Percentiles rank a stretch among this genome's conserved stretches.
phyloP scores from a whole-genome alignment of 2,329 filamentous ascomycete genomes.

The Fusarium sororula region DNA sequence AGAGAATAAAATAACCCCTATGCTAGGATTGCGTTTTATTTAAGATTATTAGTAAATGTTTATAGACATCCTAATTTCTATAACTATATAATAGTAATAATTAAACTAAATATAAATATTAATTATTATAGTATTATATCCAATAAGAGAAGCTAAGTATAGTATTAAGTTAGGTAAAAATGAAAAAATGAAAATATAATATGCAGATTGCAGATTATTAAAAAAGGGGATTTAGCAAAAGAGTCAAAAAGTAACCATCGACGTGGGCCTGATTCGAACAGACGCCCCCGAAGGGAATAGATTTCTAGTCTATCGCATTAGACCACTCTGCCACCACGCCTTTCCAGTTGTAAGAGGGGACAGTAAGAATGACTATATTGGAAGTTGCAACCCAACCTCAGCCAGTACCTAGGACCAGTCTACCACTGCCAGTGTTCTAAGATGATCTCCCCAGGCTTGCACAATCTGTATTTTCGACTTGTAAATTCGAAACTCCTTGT shows the following conservation, averaged over 20 bases:
- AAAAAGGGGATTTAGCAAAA: accelerated
- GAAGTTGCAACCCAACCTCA: accelerated
- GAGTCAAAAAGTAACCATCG: not conserved
- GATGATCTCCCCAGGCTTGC: not conserved
- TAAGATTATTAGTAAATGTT: accelerated
- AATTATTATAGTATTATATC: not conserved
- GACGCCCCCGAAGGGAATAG: constrained; percentile 30
- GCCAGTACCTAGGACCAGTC: not conserved
- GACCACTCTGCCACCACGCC: constrained; percentile 29
- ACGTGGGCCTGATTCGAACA: constrained; percentile 30
- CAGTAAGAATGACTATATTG: accelerated
- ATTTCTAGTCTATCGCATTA: constrained; percentile 33
- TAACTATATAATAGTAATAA: no score
- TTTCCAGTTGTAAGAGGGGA: accelerated
- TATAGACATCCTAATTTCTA: accelerated
- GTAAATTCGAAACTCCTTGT: not conserved
- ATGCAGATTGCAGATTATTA: accelerated
- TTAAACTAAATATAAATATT: not conserved
- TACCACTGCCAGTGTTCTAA: not conserved
- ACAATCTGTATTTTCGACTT: not conserved
- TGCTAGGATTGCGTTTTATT: accelerated
- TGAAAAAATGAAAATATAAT: no score
- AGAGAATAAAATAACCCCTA: accelerated
- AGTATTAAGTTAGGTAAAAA: accelerated
- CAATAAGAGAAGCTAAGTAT: accelerated